A percentile compares a stretch with the other conserved stretches of the same genome.
These are phyloP conservation scores for Cyberlindnera mrakii DNA, from an alignment of 805 yeast species.

Conservation along the genomic window DNA sequence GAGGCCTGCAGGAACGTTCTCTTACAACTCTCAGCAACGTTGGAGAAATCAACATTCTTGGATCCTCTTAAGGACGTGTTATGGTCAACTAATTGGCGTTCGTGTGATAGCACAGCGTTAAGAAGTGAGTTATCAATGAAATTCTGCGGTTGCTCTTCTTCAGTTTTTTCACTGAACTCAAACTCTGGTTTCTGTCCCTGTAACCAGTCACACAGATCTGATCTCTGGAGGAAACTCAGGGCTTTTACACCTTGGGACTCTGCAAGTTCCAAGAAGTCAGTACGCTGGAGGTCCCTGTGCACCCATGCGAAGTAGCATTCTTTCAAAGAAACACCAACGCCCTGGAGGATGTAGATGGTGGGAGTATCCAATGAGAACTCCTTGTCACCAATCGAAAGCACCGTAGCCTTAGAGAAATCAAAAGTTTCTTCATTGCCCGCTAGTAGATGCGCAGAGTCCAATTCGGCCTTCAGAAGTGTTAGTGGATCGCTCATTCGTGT, in stretches of 20 bases:
- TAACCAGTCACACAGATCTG: slow-evolving; percentile 79
- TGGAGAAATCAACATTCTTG: slow-evolving; percentile 61
- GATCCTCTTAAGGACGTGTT: slow-evolving; percentile 60
- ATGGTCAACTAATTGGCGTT: slow-evolving; percentile 49
- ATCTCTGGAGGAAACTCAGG: slow-evolving; percentile 77
- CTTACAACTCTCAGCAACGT: slow-evolving; percentile 41
- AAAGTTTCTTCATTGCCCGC: slow-evolving; percentile 20
- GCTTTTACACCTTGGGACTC: slow-evolving; percentile 57
- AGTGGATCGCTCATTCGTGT: slow-evolving; percentile 11
- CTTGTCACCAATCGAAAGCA: slow-evolving; percentile 23
- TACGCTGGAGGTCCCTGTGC: slow-evolving; percentile 63
- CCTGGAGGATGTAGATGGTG: slow-evolving; percentile 55
- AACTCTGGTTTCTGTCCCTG: slow-evolving; percentile 60
- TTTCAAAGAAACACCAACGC: slow-evolving; percentile 41
- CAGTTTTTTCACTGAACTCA: slow-evolving; percentile 30
- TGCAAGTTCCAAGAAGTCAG: slow-evolving; percentile 77
- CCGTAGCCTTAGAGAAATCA: slow-evolving; percentile 32
- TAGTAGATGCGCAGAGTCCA: slow-evolving; percentile 18
- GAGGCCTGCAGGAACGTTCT: slow-evolving; percentile 5
- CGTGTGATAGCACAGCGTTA: slow-evolving; percentile 28
- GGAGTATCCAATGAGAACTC: slow-evolving; percentile 33
- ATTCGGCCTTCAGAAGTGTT: slow-evolving; percentile 11
- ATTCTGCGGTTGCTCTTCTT: slow-evolving; percentile 13
- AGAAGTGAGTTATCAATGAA: slow-evolving; percentile 30
- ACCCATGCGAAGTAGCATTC: slow-evolving; percentile 76